Conservation (phyloP, 2,329 filamentous ascomycete species). For the Coleophoma crateriformis region DNA sequence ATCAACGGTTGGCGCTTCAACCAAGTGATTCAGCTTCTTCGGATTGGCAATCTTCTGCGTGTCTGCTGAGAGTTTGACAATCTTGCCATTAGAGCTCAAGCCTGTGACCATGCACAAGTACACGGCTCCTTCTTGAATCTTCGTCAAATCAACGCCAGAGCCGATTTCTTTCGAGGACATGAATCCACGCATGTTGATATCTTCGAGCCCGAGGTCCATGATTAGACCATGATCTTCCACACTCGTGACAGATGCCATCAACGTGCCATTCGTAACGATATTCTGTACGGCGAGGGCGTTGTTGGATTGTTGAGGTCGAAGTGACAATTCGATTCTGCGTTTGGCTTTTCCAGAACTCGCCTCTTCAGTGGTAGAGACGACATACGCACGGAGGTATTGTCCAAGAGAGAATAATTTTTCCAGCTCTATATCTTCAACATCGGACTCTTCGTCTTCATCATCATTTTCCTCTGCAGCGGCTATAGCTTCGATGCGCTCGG, state of each 20-base stretch:
- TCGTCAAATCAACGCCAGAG: constrained; percentile 53
- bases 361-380: constrained; percentile 72
- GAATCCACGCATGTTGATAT: constrained; percentile 69
- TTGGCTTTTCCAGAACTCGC: constrained; percentile 47
- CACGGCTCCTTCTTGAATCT: constrained; percentile 76
- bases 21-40: constrained; percentile 59
- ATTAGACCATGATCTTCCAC: constrained; percentile 95
- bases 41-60: constrained; percentile 61
- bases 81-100: constrained; percentile 71
- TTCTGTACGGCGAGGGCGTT: constrained; percentile 66
- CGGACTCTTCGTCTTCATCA: constrained; percentile 45
- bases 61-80: constrained; percentile 79
- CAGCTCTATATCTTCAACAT: constrained; percentile 61
- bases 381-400: constrained; percentile 82
- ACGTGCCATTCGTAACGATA: constrained; percentile 66
- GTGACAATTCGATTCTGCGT: constrained; percentile 79
- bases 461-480: constrained; percentile 54
- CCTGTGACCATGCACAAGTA: constrained; percentile 77
- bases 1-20: constrained; percentile 79
- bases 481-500: constrained; percentile 65
- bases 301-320: constrained; percentile 77
- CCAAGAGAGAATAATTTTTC: constrained; percentile 72
- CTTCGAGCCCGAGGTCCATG: constrained; percentile 81
- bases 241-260: constrained; percentile 85
- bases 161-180: constrained; percentile 80